Evolutionary conservation across 78 protist species (phyloP).

Genomic region (Dictyostelium citrinum): DNA sequence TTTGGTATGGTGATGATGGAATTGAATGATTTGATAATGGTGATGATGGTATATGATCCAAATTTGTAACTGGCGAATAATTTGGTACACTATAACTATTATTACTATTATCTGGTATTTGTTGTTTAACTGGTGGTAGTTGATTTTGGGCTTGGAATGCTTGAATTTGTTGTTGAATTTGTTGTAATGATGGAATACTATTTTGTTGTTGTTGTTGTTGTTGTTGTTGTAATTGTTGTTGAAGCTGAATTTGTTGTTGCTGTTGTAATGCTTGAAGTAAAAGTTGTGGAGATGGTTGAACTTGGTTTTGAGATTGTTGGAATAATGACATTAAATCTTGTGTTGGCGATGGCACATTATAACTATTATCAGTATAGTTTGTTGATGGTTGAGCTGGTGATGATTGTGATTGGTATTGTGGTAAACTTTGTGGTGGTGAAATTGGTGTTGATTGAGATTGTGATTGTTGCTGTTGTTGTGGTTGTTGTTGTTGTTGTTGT

Average conservation of each 20-base stretch:
- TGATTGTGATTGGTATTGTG: conserved; percentile 9
- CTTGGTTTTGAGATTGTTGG: neutral
- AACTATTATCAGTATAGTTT: neutral
- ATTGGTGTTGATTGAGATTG: neutral
- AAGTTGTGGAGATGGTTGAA: neutral
- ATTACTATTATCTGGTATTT: neutral
- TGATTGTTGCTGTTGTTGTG: neutral
- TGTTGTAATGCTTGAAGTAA: neutral
- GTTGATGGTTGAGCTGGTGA: neutral
- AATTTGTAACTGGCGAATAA: neutral
- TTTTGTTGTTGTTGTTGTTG: neutral
- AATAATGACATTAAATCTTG: neutral
- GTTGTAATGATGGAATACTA: neutral
- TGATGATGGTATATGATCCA: neutral
- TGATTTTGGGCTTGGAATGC: neutral
- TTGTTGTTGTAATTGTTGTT: neutral
- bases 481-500: neutral
- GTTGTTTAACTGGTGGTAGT: neutral
- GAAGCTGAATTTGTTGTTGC: conserved; percentile 1
- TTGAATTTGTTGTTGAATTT: neutral
- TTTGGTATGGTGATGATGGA: neutral
- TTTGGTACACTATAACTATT: neutral
- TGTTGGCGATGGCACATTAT: neutral
- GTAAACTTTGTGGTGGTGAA: conserved; percentile 24
- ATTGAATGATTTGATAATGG: neutral